These are phyloP conservation scores for Tetratostichococcus sp. DNA, from an alignment of 139 green algal species.

Conservation along the genomic window DNA sequence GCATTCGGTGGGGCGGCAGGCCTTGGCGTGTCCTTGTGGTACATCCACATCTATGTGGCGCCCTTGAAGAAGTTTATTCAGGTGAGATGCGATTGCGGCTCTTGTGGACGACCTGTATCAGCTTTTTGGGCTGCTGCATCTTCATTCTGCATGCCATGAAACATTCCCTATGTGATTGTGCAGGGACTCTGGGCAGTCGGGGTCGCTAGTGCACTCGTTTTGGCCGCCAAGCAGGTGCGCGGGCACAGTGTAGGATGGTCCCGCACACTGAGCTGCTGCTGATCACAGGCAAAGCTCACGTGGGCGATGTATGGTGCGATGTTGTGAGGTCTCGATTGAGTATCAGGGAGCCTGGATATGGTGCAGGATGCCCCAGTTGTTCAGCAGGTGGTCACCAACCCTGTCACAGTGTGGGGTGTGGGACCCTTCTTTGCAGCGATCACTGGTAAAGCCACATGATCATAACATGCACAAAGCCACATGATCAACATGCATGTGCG, in stretches of 20 bases:
- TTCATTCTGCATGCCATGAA: too few species aligned
- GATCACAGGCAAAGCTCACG: too few species aligned
- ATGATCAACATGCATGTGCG: too few species aligned
- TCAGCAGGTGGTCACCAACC: slow-evolving; percentile 55
- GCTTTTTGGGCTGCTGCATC: background rate
- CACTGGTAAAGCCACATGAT: slow-evolving; percentile 53
- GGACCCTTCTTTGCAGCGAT: slow-evolving; percentile 86
- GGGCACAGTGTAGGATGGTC: background rate
- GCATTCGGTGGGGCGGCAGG: slow-evolving; percentile 36
- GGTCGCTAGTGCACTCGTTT: background rate
- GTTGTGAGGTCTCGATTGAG: too few species aligned
- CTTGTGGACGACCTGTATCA: background rate
- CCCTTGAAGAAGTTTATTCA: slow-evolving; percentile 76
- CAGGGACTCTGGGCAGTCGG: slow-evolving; percentile 6
- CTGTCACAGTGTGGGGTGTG: slow-evolving; percentile 72
- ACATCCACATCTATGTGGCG: slow-evolving; percentile 92
- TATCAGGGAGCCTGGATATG: too few species aligned
- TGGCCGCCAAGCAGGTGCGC: background rate
- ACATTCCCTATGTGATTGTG: background rate
- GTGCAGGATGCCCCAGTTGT: background rate
- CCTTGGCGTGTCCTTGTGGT: slow-evolving; percentile 65
- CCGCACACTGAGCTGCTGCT: too few species aligned
- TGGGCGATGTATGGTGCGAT: too few species aligned
- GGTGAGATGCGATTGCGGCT: too few species aligned
- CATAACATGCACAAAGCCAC: too few species aligned